phyloP scores from a whole-genome alignment of 306 rosid species.

The Arachis hypogaea region DNA sequence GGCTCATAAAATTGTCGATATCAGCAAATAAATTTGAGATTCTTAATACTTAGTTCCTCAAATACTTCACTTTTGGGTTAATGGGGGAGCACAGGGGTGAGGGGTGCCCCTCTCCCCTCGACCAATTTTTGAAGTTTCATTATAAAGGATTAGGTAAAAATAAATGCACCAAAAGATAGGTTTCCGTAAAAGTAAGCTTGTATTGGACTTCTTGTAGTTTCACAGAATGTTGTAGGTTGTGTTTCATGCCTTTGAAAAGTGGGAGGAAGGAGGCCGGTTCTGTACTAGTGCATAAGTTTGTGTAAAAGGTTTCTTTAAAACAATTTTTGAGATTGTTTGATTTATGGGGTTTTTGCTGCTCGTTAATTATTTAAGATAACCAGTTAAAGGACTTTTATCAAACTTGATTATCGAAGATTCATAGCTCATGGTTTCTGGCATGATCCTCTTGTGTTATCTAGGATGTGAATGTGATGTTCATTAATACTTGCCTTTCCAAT shows the following conservation, averaged over 20 bases:
- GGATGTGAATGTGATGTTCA: slow-evolving; percentile 34
- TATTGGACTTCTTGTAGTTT: background rate
- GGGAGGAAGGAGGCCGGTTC: background rate
- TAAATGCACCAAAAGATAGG: background rate
- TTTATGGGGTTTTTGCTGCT: slow-evolving; percentile 5
- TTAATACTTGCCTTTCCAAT: slow-evolving; percentile 50
- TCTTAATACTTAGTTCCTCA: slow-evolving; percentile 5
- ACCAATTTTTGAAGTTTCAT: background rate
- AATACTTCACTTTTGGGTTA: slow-evolving; percentile 5
- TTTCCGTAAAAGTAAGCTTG: slow-evolving; percentile 14
- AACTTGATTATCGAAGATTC: slow-evolving; percentile 7
- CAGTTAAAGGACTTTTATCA: slow-evolving; percentile 6
- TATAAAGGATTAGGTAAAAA: slow-evolving; percentile 9
- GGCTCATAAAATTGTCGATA: slow-evolving; percentile 17
- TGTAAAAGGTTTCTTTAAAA: background rate
- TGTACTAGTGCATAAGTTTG: background rate
- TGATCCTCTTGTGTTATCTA: slow-evolving; percentile 20
- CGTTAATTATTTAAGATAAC: slow-evolving; percentile 5
- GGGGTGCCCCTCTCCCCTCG: slow-evolving; percentile 8
- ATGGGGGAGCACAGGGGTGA: background rate
- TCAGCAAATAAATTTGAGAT: slow-evolving; percentile 25
- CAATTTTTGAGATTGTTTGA: background rate
- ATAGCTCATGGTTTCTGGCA: slow-evolving; percentile 22
- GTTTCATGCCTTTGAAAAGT: slow-evolving; percentile 2
- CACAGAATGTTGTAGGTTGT: background rate